Base-by-base conservation (phyloP, 2,329 filamentous ascomycete genomes). In the Lomentospora prolificans region DNA sequence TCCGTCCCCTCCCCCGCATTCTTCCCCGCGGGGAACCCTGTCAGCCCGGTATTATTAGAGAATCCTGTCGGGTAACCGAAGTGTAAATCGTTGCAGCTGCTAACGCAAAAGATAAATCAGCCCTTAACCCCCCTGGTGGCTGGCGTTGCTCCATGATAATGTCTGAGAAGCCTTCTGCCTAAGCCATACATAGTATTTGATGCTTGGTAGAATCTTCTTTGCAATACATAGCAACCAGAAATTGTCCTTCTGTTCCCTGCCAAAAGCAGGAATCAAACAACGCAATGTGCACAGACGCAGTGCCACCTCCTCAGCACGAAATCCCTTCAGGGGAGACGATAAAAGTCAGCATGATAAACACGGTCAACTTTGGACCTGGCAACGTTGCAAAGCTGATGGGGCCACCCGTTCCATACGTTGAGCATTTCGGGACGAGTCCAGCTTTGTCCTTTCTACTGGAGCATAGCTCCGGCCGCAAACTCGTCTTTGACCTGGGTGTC, bases 321-420 rank as follows among this genome's bases (percentile, higher is more conserved):
- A 33, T 33, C 30, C 30, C 30, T 6, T 33, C 30, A 12, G 30
- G 30, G 12, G 30, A 33, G 7, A 33, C 30, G 30, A 33, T 33
- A 6, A 33, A 33, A 1, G 64, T 68, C 19, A 67, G 61, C 54
- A 59, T 72, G 44, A 71, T 72, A 22, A 71, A 70, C 50, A 63
- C 70, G 0, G 67, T 69, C 27, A 69, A 71, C 25, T 71, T 72
- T 55, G 69, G 70, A 0, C 70, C 70, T 3, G 66, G 69, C 3
- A 65, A 70, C 25, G 58, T 72, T 10, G 59, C 67, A 3, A 62
- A 70, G 5, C 71, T 72, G 53, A 71, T 72, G 69, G 67, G 61
- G 3, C 70, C 70, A 1, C 60, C 63, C 4, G 66, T 71, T 1
- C 66, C 68, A 8, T 66, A 66, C 0, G 59, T 70, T 1, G 66